These are phyloP conservation scores for Endocladia muricata DNA, from an alignment of 31 red algal genomes.

Conservation along the genomic window DNA sequence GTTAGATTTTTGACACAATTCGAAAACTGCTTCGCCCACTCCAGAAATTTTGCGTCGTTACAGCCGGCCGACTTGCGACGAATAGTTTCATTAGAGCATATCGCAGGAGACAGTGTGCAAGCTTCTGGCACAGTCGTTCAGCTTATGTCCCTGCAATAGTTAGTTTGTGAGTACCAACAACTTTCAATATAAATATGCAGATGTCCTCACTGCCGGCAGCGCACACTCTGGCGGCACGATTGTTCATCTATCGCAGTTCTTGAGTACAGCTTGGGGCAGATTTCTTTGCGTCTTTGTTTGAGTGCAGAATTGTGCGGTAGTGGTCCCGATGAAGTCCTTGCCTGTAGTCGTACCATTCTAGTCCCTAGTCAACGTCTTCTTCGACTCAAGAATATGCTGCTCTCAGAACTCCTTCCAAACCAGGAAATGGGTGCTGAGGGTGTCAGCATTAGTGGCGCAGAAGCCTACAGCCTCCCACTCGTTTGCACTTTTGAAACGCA, in stretches of 20 bases:
- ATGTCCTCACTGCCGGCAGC: not conserved
- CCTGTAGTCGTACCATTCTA: constrained; percentile 3
- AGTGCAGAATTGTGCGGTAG: not conserved
- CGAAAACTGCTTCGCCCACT: not conserved
- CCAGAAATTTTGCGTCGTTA: not conserved
- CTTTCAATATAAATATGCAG: constrained; percentile 11
- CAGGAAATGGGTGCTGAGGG: not conserved
- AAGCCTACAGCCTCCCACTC: not conserved
- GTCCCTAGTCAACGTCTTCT: not conserved
- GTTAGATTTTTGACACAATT: constrained; percentile 7
- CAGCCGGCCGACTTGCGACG: not conserved
- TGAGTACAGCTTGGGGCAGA: not conserved
- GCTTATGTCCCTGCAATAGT: constrained; percentile 4
- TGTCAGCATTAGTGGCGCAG: constrained; percentile 1
- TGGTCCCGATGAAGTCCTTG: constrained; percentile 6
- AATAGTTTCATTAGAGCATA: not conserved
- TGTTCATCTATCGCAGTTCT: not conserved
- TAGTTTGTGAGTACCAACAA: not conserved
- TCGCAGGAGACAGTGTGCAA: not conserved
- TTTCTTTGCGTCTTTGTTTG: not conserved
- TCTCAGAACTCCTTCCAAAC: not conserved
- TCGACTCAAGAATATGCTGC: not conserved
- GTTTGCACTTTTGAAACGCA: not conserved
- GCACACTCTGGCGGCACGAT: constrained; percentile 2
- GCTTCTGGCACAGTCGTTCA: not conserved